These are phyloP conservation scores for Platanthera zijinensis DNA, from an alignment of 106 monocot genomes.

Conservation along the genomic window DNA sequence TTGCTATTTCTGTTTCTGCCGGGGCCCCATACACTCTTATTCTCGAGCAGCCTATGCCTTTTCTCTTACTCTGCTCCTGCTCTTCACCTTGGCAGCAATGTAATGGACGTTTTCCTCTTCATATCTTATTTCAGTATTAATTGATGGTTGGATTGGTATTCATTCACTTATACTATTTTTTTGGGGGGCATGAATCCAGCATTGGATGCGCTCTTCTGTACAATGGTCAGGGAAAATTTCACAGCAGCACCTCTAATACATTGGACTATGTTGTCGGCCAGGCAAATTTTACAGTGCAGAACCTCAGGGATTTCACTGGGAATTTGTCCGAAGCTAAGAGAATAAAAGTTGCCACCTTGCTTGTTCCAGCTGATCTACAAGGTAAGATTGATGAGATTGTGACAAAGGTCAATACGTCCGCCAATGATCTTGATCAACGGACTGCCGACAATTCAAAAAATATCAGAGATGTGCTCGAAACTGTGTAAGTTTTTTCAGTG, in stretches of 20 bases:
- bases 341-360: slow-evolving; percentile 35
- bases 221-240: slow-evolving; percentile 57
- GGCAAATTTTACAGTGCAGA: slow-evolving; percentile 52
- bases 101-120: slow-evolving; percentile 10
- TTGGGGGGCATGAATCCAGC: slow-evolving; percentile 17
- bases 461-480: slow-evolving; percentile 33
- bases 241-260: slow-evolving; percentile 49
- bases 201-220: slow-evolving; percentile 58
- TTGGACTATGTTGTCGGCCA: slow-evolving; percentile 65
- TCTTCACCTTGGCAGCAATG: slow-evolving; percentile 40
- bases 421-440: slow-evolving; percentile 25
- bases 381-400: slow-evolving; percentile 42
- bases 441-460: slow-evolving; percentile 39
- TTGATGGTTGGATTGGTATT: neutral
- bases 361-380: slow-evolving; percentile 41
- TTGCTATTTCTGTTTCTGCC: slow-evolving; percentile 53
- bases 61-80: slow-evolving; percentile 35
- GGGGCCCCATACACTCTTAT: slow-evolving; percentile 30
- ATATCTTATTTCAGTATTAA: neutral
- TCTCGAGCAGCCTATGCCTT: slow-evolving; percentile 35
- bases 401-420: slow-evolving; percentile 47
- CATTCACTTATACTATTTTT: neutral
- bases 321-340: slow-evolving; percentile 55
- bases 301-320: slow-evolving; percentile 53
- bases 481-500: slow-evolving; percentile 29